Evolutionary conservation across 257 asterid species (phyloP).

Genomic region (Primulina eburnea): DNA sequence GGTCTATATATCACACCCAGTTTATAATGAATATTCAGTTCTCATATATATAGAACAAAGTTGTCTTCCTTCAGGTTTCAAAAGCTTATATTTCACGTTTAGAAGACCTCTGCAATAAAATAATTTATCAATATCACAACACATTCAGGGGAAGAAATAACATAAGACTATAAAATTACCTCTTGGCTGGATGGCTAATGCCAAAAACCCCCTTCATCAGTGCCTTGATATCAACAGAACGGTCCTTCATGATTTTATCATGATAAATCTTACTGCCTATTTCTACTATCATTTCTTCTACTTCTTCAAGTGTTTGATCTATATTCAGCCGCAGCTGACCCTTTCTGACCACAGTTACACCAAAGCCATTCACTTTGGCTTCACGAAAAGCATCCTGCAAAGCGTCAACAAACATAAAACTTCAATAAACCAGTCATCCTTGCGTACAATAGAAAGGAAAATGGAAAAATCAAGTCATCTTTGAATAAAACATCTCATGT

Average conservation of each 20-base stretch:
- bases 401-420: slow-evolving; percentile 12
- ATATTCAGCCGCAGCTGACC: slow-evolving; percentile 77
- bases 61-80: not conserved
- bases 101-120: not conserved
- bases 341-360: slow-evolving; percentile 83
- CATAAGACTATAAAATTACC: slow-evolving; percentile 38
- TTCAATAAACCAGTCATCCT: not conserved
- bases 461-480: not conserved
- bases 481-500: not conserved
- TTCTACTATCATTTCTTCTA: slow-evolving; percentile 73
- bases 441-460: not conserved
- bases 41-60: too few relatives aligned
- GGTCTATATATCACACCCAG: not conserved
- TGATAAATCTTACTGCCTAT: slow-evolving; percentile 87
- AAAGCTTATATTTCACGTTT: not conserved
- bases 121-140: not conserved
- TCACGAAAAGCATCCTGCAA: slow-evolving; percentile 87
- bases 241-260: slow-evolving; percentile 68
- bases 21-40: too few relatives aligned
- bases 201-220: slow-evolving; percentile 91
- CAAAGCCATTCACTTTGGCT: slow-evolving; percentile 81
- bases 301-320: slow-evolving; percentile 86
- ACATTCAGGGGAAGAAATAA: not conserved
- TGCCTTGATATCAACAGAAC: slow-evolving; percentile 57
- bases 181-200: slow-evolving; percentile 48